These are phyloP conservation scores for Backusella macrospora DNA, from an alignment of 192 early-diverging fungal species.

Conservation along the genomic window DNA sequence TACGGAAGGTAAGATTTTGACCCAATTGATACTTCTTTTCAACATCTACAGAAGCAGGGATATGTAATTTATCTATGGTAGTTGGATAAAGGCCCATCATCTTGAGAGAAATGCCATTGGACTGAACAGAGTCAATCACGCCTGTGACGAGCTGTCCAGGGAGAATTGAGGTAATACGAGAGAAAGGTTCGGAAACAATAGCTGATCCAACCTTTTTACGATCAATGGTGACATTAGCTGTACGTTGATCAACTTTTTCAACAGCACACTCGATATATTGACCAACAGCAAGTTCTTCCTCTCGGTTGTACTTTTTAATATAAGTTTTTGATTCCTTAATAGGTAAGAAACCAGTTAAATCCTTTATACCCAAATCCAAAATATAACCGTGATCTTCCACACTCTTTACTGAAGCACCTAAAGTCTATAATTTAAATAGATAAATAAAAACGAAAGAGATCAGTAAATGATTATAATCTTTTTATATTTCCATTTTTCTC, in stretches of 20 bases:
- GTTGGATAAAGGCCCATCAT: slow-evolving; percentile 88
- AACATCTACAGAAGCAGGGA: slow-evolving; percentile 51
- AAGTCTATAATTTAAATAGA: slow-evolving; percentile 35
- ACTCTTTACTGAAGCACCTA: slow-evolving; percentile 74
- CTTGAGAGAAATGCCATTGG: slow-evolving; percentile 67
- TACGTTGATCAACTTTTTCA: slow-evolving; percentile 62
- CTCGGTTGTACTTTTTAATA: slow-evolving; percentile 61
- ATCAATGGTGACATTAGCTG: slow-evolving; percentile 68
- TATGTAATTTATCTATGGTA: slow-evolving; percentile 64
- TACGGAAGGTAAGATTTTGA: slow-evolving; percentile 65
- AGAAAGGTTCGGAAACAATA: slow-evolving; percentile 51
- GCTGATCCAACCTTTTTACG: slow-evolving; percentile 59
- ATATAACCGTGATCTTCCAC: slow-evolving; percentile 95
- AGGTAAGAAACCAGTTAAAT: slow-evolving; percentile 74
- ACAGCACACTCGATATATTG: slow-evolving; percentile 74
- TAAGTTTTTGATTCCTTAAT: slow-evolving; percentile 68
- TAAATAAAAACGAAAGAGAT: not conserved
- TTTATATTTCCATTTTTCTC: not conserved
- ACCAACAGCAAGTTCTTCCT: slow-evolving; percentile 67
- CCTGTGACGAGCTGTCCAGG: slow-evolving; percentile 77
- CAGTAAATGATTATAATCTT: not conserved
- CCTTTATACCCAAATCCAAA: slow-evolving; percentile 71
- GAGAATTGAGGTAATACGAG: slow-evolving; percentile 74
- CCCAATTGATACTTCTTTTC: slow-evolving; percentile 62
- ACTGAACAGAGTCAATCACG: slow-evolving; percentile 63